Percentiles rank a stretch among this genome's conserved stretches.
Evolutionary conservation across 192 early-diverging fungal genomes (phyloP).

Genomic region (Geranomyces variabilis): DNA sequence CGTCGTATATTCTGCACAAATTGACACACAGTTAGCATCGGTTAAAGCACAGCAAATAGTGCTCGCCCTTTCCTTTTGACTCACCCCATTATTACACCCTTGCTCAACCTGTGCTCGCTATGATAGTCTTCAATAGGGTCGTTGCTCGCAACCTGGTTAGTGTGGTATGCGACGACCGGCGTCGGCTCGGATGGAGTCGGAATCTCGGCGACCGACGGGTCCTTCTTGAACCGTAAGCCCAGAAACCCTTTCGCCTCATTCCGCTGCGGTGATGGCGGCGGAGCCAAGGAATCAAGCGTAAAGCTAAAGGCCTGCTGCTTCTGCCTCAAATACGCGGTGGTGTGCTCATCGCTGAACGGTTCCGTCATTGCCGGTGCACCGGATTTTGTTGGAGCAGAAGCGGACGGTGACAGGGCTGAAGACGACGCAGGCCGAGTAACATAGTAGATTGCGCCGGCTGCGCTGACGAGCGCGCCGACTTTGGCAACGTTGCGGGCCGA

Average conservation of each 20-base stretch:
- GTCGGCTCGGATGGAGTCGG: conserved; percentile 2
- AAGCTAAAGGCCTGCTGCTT: neutral
- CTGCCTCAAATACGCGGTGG: conserved; percentile 1
- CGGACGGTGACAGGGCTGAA: neutral
- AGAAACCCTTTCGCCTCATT: neutral
- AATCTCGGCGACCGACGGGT: neutral
- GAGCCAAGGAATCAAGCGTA: neutral
- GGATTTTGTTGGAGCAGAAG: neutral
- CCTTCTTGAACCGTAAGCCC: neutral
- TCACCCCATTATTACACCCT: conserved; percentile 42
- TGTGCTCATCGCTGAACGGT: conserved; percentile 11
- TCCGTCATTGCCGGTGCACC: neutral
- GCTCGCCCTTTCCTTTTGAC: neutral
- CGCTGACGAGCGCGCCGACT: neutral
- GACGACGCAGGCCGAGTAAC: conserved; percentile 11
- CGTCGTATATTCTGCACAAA: conserved; percentile 48
- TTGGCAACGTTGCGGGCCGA: neutral
- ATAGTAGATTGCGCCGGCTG: conserved; percentile 8
- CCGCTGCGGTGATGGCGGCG: neutral
- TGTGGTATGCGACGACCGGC: conserved; percentile 35
- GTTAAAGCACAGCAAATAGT: no score
- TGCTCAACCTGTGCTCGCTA: conserved; percentile 31
- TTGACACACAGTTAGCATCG: neutral
- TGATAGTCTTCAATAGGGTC: conserved; percentile 49
- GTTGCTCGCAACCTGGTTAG: conserved; percentile 46